Base-by-base conservation (phyloP, 352 stramenopile genomes). In the Phytophthora niederhauseri region DNA sequence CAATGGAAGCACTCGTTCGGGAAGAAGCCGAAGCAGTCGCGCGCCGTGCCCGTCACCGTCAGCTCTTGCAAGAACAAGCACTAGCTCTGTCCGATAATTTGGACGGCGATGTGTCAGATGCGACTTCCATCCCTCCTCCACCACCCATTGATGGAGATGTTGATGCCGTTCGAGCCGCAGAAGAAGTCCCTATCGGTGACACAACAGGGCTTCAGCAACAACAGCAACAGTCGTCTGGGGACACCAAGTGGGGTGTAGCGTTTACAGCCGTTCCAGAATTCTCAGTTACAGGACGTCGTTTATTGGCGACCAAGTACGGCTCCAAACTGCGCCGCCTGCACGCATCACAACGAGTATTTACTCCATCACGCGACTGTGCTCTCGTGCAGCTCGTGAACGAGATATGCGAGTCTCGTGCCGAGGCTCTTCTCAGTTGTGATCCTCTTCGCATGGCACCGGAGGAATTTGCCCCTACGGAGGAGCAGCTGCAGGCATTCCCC, bases 211-310 rank as follows among this genome's bases (percentile, higher is more conserved):
- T 68, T 6, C 64, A 77, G 55, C 63, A 61, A 30, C 58, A 71
- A 36, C 58, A 66, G 22, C 61, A 70, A 28, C 49, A 51, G 7
- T 72, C 74, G 2, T 62, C 72, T 7, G 64, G 80, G 9, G 83
- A 95, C 38, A 73, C 67, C 11, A 95, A 94, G 65, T 96, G 89
- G 89, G 89, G 89, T n/a, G 78, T 96, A 20, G 84, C 84, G 6
- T 95, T 96, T 50, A 96, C 86, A 7, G 89, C 86, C 0, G 88
- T 96, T 2, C 87, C 87, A 1, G 89, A 96, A 63, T 95, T 95
- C 55, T 95, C 87, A 0, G 74, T 94, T 20, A 94, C 87, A 7
- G 89, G 87, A 1, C 72, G 89, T 2, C 78, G 87, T 6, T 46
- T 96, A 51, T 73, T 96, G 12, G 86, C 89, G 19, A 72, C 77